These are phyloP conservation scores for Cryptococcus floricola DNA, from an alignment of 1,284 basidiomycete species.

Conservation along the genomic window DNA sequence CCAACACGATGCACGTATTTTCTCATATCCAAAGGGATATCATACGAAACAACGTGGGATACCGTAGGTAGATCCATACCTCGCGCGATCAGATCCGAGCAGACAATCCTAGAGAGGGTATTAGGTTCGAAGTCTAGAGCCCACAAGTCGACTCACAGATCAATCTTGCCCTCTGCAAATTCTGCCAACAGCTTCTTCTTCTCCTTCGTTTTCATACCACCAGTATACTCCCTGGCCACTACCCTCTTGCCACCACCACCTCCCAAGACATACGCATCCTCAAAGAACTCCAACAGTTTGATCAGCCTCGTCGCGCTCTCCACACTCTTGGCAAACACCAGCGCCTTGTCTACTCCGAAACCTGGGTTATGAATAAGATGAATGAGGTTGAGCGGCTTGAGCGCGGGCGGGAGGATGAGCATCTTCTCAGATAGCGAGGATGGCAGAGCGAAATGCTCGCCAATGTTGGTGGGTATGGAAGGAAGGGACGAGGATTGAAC, in stretches of 20 bases:
- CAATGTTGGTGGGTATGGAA: conserved; percentile 42
- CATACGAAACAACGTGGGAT: conserved; percentile 88
- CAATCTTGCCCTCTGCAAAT: conserved; percentile 75
- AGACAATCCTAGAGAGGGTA: conserved; percentile 65
- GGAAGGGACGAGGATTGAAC: conserved; percentile 56
- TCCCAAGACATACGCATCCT: conserved; percentile 53
- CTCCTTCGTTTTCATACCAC: conserved; percentile 72
- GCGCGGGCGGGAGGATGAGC: conserved; percentile 69
- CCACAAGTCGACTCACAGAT: conserved; percentile 60
- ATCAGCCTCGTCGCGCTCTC: conserved; percentile 84
- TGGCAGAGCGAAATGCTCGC: conserved; percentile 75
- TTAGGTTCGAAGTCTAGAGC: background rate
- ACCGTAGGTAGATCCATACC: conserved; percentile 95
- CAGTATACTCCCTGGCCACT: conserved; percentile 71
- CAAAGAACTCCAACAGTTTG: conserved; percentile 76
- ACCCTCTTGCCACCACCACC: conserved; percentile 41
- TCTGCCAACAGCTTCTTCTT: conserved; percentile 71
- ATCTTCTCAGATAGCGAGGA: conserved; percentile 75
- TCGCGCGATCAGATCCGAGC: conserved; percentile 91
- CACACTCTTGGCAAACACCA: conserved; percentile 94
- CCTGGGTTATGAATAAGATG: conserved; percentile 63
- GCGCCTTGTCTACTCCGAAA: conserved; percentile 50
- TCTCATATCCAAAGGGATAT: conserved; percentile 91
- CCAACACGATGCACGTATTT: conserved; percentile 98
- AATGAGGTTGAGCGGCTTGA: conserved; percentile 87